Evolutionary conservation across 805 yeast species (phyloP).

Genomic region (Scheffersomyces spartinae): DNA sequence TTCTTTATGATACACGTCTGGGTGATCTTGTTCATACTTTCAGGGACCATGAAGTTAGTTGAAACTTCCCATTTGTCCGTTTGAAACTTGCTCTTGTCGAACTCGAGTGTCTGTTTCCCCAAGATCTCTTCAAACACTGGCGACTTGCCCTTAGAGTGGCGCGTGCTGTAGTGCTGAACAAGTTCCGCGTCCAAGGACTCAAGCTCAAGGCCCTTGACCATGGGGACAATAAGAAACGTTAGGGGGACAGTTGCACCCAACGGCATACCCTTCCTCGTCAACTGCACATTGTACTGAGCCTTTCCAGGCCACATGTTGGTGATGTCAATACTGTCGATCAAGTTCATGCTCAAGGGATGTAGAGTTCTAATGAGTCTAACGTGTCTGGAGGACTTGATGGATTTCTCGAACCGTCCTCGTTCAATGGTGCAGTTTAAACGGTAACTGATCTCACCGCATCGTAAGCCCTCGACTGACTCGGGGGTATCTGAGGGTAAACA

Average conservation of each 20-base stretch:
- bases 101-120: conserved; percentile 17
- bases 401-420: conserved; percentile 31
- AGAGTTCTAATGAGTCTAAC: conserved; percentile 34
- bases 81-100: conserved; percentile 10
- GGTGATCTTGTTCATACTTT: conserved; percentile 24
- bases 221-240: conserved; percentile 17
- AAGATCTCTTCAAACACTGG: neutral
- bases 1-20: conserved; percentile 32
- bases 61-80: conserved; percentile 38
- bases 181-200: neutral
- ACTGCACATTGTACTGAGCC: conserved; percentile 35
- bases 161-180: neutral
- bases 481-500: conserved; percentile 34
- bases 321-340: conserved; percentile 33
- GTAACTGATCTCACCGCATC: conserved; percentile 31
- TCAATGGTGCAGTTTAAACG: conserved; percentile 30
- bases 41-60: conserved; percentile 29
- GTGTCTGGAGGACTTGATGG: conserved; percentile 21
- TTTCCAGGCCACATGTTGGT: conserved; percentile 43
- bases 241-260: conserved; percentile 34
- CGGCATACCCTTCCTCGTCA: conserved; percentile 34
- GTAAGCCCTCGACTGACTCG: conserved; percentile 41
- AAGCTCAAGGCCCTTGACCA: neutral
- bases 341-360: conserved; percentile 24
- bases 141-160: neutral